Base-by-base conservation (phyloP, 1,284 basidiomycete genomes). In the Trichosporon sp. region DNA sequence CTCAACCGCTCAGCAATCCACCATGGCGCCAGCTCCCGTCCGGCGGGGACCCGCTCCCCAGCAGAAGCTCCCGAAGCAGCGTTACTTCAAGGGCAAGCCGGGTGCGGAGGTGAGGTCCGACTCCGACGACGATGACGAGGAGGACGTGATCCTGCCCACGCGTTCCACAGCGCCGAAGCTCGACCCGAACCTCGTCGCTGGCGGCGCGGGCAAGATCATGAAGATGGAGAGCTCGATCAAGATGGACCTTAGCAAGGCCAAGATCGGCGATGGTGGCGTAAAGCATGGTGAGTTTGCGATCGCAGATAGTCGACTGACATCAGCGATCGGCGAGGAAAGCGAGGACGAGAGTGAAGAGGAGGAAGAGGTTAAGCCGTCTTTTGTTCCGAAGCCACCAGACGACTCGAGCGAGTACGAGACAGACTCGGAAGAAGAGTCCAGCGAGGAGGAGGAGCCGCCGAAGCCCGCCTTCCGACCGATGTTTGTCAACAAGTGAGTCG, bases 371-470 rank as follows among this genome's bases (percentile, higher is more conserved):
- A 75, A 76, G 65, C 75, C 77, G 29, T 27, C 65, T 6, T 63
- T 53, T 8, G 62, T 73, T 15, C 70, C 73, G 18, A 75, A 72
- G 68, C 68, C 66, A 62, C 71, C 71, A 7, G 75, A 75, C 34
- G 58, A 82, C 78, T 81, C 80, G 44, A 81, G 80, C 75, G 82
- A 83, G 63, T 83, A 83, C 69, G 82, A 83, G 69, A 82, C 81
- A 1, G 82, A 81, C 60, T 79, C 77, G 4, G 80, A 79, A 65
- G 80, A 81, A 71, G 80, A 81, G 65, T 75, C 74, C 18, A 69
- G 67, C 21, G 72, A 74, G 65, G 78, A 78, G 63, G 80, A 81
- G 70, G 78, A 51, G 21, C 47, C 76, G 60, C 76, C 74, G 64
- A 83, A 83, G 68, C 81, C 81, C 11, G 79, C 77, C 0, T 81